Conservation (phyloP, 2,329 filamentous ascomycete genomes). For the Epichloe uncinata region DNA sequence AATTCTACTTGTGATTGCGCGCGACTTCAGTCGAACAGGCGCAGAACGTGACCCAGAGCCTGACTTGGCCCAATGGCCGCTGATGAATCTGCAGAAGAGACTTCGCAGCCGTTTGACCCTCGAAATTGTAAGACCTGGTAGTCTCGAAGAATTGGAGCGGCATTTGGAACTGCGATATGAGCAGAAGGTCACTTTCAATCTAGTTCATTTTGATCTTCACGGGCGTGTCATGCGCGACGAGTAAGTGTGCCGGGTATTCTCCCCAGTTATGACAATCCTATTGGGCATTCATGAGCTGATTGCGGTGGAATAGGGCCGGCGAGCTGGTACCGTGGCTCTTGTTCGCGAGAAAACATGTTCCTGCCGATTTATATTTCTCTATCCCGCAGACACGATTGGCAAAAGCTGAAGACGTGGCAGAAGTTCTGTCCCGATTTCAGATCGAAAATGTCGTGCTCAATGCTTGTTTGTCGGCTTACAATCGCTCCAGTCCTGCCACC, state of each 20-base stretch:
- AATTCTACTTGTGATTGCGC: conserved; percentile 16
- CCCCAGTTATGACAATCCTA: background rate
- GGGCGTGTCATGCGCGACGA: conserved; percentile 14
- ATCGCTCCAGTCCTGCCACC: conserved; percentile 10
- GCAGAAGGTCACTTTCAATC: conserved; percentile 13
- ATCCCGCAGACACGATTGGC: conserved; percentile 13
- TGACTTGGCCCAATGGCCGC: conserved; percentile 16
- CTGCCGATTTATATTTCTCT: conserved; percentile 7
- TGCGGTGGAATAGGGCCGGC: conserved; percentile 8
- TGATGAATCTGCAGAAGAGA: conserved; percentile 17
- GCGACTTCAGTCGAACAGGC: conserved; percentile 14
- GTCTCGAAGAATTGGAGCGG: conserved; percentile 12
- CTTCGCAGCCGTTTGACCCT: conserved; percentile 13
- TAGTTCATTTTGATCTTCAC: conserved; percentile 18
- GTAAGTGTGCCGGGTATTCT: conserved; percentile 7
- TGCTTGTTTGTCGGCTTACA: conserved; percentile 17
- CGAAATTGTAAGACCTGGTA: conserved; percentile 14
- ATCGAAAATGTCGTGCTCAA: conserved; percentile 18
- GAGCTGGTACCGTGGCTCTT: conserved; percentile 13
- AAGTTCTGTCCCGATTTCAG: conserved; percentile 11
- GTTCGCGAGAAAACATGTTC: conserved; percentile 12
- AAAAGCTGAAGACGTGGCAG: conserved; percentile 12
- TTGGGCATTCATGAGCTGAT: background rate
- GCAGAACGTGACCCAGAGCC: conserved; percentile 16
- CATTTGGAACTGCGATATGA: conserved; percentile 11